These are phyloP conservation scores for Colletotrichum australisinense DNA, from an alignment of 2,329 filamentous ascomycete genomes.

Conservation along the genomic window DNA sequence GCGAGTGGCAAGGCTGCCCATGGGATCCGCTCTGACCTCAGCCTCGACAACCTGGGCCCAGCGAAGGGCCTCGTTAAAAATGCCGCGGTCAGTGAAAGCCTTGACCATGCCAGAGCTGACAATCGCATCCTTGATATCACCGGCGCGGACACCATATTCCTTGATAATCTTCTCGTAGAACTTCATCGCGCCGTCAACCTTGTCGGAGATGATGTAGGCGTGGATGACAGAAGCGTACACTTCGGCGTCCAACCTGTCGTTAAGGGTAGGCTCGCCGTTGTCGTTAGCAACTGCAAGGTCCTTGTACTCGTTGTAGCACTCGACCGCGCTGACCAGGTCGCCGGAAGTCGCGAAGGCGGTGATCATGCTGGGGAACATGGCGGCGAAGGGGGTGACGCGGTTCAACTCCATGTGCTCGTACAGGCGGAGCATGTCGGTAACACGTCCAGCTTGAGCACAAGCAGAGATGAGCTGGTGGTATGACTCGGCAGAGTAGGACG, in stretches of 20 bases:
- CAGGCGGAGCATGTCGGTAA: slow-evolving; percentile 89
- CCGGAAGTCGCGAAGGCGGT: slow-evolving; percentile 87
- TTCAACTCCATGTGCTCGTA: slow-evolving; percentile 91
- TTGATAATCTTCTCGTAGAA: slow-evolving; percentile 86
- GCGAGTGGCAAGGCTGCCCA: slow-evolving; percentile 78
- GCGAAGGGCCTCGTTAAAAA: slow-evolving; percentile 78
- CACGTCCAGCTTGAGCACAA: slow-evolving; percentile 83
- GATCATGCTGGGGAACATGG: slow-evolving; percentile 94
- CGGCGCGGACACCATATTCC: slow-evolving; percentile 67
- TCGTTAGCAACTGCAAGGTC: slow-evolving; percentile 87
- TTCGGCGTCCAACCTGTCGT: slow-evolving; percentile 80
- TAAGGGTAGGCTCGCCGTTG: slow-evolving; percentile 74
- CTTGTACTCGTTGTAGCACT: slow-evolving; percentile 96
- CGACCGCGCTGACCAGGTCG: slow-evolving; percentile 88
- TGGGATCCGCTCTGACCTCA: slow-evolving; percentile 68
- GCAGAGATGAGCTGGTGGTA: slow-evolving; percentile 89
- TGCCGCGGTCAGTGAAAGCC: slow-evolving; percentile 76
- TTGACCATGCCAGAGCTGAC: slow-evolving; percentile 82
- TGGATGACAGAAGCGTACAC: slow-evolving; percentile 94
- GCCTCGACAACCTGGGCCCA: slow-evolving; percentile 76
- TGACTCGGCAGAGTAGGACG: slow-evolving; percentile 80
- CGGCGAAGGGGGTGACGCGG: slow-evolving; percentile 78
- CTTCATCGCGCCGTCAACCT: slow-evolving; percentile 82
- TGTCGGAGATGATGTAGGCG: slow-evolving; percentile 85
- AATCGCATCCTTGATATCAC: slow-evolving; percentile 77